A percentile compares a stretch with the other conserved stretches of the same genome.
These are phyloP conservation scores for Leersia perrieri DNA, from an alignment of 176 grass and related monocot genomes.

Conservation along the genomic window DNA sequence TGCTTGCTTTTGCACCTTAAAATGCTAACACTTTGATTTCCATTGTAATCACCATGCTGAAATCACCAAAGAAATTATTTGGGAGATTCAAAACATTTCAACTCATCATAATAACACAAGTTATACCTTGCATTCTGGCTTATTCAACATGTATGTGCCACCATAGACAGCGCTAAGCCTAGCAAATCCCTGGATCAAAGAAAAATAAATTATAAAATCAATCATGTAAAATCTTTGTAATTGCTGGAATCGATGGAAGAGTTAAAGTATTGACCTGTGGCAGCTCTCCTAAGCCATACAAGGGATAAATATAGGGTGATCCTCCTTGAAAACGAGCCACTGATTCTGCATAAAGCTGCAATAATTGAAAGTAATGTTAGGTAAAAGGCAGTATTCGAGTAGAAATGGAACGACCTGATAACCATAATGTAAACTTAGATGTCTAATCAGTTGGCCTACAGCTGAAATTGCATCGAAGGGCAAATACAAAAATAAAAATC, in stretches of 20 bases:
- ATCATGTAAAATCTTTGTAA: not conserved
- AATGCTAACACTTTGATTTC: not conserved
- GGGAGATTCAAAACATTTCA: not conserved
- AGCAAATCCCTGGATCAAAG: conserved; percentile 65
- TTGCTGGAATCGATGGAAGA: not conserved
- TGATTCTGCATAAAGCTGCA: conserved; percentile 92
- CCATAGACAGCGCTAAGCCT: conserved; percentile 95
- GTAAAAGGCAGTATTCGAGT: not conserved
- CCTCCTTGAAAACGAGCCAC: conserved; percentile 92
- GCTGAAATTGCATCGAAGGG: too few species aligned
- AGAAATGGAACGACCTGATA: not conserved
- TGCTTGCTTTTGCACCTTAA: not conserved
- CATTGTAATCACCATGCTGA: not conserved
- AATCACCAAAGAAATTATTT: not conserved
- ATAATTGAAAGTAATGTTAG: conserved; percentile 13
- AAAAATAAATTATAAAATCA: conserved; percentile 20
- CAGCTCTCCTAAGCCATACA: conserved; percentile 95
- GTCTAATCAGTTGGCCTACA: too few species aligned
- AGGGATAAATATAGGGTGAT: conserved; percentile 93
- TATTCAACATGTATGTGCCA: conserved; percentile 91
- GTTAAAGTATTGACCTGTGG: conserved; percentile 61
- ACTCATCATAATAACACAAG: not conserved
- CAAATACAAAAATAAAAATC: too few species aligned
- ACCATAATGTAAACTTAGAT: not conserved
- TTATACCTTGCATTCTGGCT: conserved; percentile 95